Conservation (phyloP, 2,329 filamentous ascomycete species). For the Hymenoscyphus linearis region DNA sequence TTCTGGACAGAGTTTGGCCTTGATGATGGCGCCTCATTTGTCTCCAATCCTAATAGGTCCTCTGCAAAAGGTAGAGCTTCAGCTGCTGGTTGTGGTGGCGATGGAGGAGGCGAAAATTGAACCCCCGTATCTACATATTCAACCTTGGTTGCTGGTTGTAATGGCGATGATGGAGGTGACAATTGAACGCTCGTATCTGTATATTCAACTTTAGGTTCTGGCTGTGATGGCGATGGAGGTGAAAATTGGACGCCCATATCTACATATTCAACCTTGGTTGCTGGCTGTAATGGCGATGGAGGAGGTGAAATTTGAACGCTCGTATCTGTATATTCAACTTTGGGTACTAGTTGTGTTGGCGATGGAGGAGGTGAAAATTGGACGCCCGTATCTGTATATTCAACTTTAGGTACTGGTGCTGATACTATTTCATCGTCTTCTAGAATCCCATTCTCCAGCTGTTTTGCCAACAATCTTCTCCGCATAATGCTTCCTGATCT, state of each 20-base stretch:
- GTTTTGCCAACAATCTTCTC: constrained; percentile 48
- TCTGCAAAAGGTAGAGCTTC: constrained; percentile 40
- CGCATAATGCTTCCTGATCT: constrained; percentile 50
- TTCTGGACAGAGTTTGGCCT: constrained; percentile 9
- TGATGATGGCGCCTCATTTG: constrained; percentile 1
- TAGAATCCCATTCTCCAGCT: constrained; percentile 47
- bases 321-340: constrained; percentile 50
- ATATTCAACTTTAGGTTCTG: constrained; percentile 12
- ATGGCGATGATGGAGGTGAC: constrained; percentile 75
- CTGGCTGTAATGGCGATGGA: constrained; percentile 60
- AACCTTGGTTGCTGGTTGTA: constrained; percentile 36
- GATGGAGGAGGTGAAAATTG: constrained; percentile 81
- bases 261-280: constrained; percentile 53
- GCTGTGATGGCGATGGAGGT: no score
- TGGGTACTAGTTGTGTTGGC: no score
- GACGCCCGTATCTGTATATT: constrained; percentile 70
- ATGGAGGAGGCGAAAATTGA: constrained; percentile 79
- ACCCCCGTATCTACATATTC: constrained; percentile 71
- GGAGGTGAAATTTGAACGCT: constrained; percentile 81
- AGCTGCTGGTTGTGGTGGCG: constrained; percentile 33
- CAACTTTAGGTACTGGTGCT: constrained; percentile 35
- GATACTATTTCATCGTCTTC: constrained; percentile 43
- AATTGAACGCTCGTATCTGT: constrained; percentile 75
- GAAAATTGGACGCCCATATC: constrained; percentile 80
- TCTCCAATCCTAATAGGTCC: constrained; percentile 29